A percentile compares a stretch with the other conserved stretches of the same genome.
phyloP scores from a whole-genome alignment of 306 rosid species.

The Prunus fruticosa region DNA sequence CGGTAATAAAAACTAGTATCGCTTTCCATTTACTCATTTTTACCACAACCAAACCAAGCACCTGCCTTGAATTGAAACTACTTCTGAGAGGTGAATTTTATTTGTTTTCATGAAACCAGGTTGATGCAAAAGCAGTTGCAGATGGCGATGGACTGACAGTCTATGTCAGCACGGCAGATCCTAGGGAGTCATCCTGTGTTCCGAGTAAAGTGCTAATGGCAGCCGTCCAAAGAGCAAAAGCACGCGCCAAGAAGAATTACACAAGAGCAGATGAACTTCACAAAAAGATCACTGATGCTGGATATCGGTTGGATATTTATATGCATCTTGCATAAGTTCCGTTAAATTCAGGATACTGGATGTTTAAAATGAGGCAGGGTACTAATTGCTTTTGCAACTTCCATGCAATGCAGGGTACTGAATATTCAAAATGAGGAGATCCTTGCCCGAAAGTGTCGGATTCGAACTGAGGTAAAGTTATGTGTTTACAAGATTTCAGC shows the following conservation, averaged over 20 bases:
- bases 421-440: constrained; percentile 49
- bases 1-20: constrained; percentile 44
- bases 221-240: constrained; percentile 48
- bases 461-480: constrained; percentile 73
- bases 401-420: constrained; percentile 51
- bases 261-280: constrained; percentile 66
- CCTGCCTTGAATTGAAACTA: not conserved
- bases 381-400: not conserved
- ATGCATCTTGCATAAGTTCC: not conserved
- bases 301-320: constrained; percentile 60
- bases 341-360: constrained; percentile 37
- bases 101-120: constrained; percentile 39
- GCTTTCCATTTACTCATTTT: not conserved
- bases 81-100: constrained; percentile 9
- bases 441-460: constrained; percentile 74
- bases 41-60: not conserved
- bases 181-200: constrained; percentile 63
- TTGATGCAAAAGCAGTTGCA: constrained; percentile 74
- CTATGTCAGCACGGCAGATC: constrained; percentile 71
- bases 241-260: constrained; percentile 46
- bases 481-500: not conserved
- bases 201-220: constrained; percentile 58
- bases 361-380: not conserved
- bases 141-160: constrained; percentile 91
- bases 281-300: constrained; percentile 55